Conservation (phyloP, 768 basidiomycete genomes). For the Termitomyces sp. region DNA sequence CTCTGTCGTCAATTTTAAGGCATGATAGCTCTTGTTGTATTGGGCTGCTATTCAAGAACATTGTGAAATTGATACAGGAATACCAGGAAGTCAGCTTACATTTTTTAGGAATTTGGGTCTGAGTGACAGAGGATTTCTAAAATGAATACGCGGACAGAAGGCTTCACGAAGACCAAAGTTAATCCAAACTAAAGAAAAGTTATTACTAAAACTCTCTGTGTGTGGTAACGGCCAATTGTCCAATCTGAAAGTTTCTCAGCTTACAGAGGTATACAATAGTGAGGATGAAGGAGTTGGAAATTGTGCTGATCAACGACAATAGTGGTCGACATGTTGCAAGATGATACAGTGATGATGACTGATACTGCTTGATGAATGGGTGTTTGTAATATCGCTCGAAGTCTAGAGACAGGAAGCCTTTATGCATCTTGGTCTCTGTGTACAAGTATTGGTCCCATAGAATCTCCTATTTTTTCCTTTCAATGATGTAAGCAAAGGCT, state of each 20-base stretch:
- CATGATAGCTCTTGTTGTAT: neutral
- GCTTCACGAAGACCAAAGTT: constrained; percentile 1
- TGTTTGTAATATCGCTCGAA: neutral
- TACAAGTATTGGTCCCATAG: neutral
- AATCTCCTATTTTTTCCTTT: neutral
- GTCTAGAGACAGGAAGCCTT: neutral
- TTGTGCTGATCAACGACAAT: neutral
- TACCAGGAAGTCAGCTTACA: neutral
- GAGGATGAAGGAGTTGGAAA: neutral
- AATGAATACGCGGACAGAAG: neutral
- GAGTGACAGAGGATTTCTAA: neutral
- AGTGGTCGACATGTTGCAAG: neutral
- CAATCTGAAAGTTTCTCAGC: neutral
- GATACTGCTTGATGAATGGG: neutral
- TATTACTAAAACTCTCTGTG: neutral
- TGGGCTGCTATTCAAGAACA: neutral
- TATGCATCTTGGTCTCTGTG: neutral
- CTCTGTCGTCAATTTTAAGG: neutral
- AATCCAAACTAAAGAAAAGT: neutral
- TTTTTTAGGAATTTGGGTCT: neutral
- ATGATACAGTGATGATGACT: neutral
- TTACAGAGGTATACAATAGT: neutral
- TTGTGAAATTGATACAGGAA: too few relatives aligned
- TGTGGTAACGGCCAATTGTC: neutral
- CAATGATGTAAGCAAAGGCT: neutral